Evolutionary conservation across 2,329 filamentous ascomycete genomes (phyloP).

Genomic region (Alternaria dauci): DNA sequence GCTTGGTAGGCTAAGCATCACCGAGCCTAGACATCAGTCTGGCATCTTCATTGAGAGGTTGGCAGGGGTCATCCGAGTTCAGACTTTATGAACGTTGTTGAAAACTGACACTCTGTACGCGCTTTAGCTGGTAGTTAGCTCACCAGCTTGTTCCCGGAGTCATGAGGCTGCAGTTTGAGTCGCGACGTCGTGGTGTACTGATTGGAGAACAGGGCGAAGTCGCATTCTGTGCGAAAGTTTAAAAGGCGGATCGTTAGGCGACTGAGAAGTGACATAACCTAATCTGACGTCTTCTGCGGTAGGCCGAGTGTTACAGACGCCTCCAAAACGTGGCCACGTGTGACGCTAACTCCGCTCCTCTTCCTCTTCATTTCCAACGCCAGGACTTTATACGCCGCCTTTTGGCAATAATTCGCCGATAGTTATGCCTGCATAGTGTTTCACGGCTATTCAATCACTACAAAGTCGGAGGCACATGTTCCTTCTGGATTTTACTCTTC

Average conservation of each 20-base stretch:
- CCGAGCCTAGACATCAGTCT: neutral
- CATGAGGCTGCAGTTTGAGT: too few relatives aligned
- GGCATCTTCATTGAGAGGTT: neutral
- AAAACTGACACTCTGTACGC: neutral
- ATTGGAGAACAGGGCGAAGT: neutral
- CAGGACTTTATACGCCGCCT: neutral
- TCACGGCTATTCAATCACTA: fast-evolving
- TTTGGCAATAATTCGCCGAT: neutral
- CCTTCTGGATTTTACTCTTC: neutral
- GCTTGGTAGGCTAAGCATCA: neutral
- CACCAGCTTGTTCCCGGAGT: neutral
- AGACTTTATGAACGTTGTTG: neutral
- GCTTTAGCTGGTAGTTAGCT: neutral
- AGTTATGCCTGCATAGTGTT: neutral
- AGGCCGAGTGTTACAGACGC: neutral
- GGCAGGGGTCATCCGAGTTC: neutral
- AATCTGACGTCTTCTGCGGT: neutral
- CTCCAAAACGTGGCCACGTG: slow-evolving; percentile 1
- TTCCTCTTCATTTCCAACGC: neutral
- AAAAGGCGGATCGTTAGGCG: neutral
- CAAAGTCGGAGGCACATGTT: neutral
- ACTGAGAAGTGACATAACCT: neutral
- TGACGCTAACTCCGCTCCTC: neutral
- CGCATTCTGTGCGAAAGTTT: neutral
- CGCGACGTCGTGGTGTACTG: neutral